Base-by-base conservation (phyloP, 2,329 filamentous ascomycete genomes). In the Volutella citrinella region DNA sequence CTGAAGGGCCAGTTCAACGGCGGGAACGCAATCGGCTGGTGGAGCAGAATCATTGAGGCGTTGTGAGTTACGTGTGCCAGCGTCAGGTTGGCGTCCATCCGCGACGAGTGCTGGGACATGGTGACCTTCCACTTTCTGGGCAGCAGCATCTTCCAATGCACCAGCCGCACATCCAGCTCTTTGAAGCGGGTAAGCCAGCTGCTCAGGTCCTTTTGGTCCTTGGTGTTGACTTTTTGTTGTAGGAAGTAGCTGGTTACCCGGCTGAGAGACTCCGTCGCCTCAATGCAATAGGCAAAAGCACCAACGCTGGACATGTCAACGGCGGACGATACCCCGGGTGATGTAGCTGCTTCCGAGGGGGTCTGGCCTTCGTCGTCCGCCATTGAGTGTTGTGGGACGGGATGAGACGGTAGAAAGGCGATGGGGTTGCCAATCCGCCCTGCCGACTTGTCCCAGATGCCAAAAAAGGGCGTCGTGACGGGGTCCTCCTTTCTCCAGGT, bases 11-110 rank as follows among this genome's bases (percentile, higher is more conserved):
- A 66, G 4, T 59, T 46, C 0, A 48, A 19, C 0, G 54, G 52
- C 1, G 65, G 65, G 40, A 63, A 70, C 1, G 66, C 68, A 16
- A 71, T 68, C 7, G 53, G 51, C 34, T 70, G 68, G 38, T 72
- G 68, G 3, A 70, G 54, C 3, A 70, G 55, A 16, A 72, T 66
- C 50, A 69, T 68, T 6, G 65, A 65, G 5, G 66, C 57, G 33
- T 70, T 70, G 36, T 70, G 68, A 3, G 64, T 70, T 13, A 69
- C 55, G 35, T 71, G 68, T 1, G 67, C 66, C 7, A 70, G 45
- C 0, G 68, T 70, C 12, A 71, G 51, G 33, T 71, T 72, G 0
- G 68, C 67, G 33, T 72, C 68, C 63, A 72, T 69, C 9, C 36
- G 21, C 2, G 36, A 36, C 5, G 41, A 37, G 5, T 41, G 32